phyloP scores from a whole-genome alignment of 768 basidiomycete genomes.

The Tricholoma terreum region DNA sequence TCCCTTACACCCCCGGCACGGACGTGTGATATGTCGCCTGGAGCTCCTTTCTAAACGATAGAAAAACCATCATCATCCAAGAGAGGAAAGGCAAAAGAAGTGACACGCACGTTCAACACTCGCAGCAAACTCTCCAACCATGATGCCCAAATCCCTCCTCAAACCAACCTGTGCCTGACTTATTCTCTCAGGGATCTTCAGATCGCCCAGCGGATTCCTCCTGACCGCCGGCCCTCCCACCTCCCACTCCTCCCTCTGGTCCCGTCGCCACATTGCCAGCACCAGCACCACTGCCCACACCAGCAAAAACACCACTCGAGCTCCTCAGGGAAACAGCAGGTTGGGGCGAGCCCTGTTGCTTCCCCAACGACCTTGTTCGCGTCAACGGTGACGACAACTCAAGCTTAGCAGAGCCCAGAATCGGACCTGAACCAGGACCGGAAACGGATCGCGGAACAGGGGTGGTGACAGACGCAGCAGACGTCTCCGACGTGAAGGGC shows the following conservation, averaged over 20 bases:
- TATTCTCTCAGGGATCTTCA: slow-evolving; percentile 71
- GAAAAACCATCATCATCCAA: slow-evolving; percentile 10
- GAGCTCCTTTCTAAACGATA: slow-evolving; percentile 58
- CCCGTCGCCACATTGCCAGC: too few species aligned
- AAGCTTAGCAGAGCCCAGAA: too few species aligned
- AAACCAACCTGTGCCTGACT: slow-evolving; percentile 77
- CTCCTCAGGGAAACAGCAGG: slow-evolving; percentile 34
- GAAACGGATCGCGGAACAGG: too few species aligned
- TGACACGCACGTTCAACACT: slow-evolving; percentile 72
- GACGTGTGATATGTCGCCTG: slow-evolving; percentile 55
- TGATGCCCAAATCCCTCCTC: slow-evolving; percentile 74
- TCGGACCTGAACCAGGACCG: too few species aligned
- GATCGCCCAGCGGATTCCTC: slow-evolving; percentile 65
- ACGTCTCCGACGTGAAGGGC: slow-evolving; percentile 39
- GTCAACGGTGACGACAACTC: too few species aligned
- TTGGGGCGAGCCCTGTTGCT: slow-evolving; percentile 26
- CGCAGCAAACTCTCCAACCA: slow-evolving; percentile 78
- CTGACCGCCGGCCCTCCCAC: slow-evolving; percentile 32
- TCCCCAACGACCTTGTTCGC: slow-evolving; percentile 1
- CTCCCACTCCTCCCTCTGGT: too few species aligned
- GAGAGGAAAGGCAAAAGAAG: neutral
- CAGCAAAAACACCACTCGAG: slow-evolving; percentile 29
- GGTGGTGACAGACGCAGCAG: slow-evolving; percentile 8
- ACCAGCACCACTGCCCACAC: neutral
- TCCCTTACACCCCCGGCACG: slow-evolving; percentile 48